Evolutionary conservation across 192 early-diverging fungal genomes (phyloP).

Genomic region (Rhizophagus sp.): DNA sequence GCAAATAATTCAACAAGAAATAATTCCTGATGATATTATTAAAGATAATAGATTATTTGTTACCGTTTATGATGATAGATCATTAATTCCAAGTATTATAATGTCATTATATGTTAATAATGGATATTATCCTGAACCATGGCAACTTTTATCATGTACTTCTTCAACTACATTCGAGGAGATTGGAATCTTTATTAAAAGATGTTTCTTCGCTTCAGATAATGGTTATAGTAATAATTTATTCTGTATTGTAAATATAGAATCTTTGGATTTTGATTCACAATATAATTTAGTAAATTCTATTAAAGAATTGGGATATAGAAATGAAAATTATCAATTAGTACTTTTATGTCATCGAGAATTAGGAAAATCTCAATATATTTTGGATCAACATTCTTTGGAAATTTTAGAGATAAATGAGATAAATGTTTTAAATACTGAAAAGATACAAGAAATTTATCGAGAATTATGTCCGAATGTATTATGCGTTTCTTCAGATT

Average conservation of each 20-base stretch:
- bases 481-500: slow-evolving; percentile 28
- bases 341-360: slow-evolving; percentile 23
- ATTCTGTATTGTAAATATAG: slow-evolving; percentile 32
- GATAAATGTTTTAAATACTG: neutral
- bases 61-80: slow-evolving; percentile 17
- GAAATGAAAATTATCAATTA: slow-evolving; percentile 3
- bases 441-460: slow-evolving; percentile 8
- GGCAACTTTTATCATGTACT: slow-evolving; percentile 28
- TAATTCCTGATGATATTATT: slow-evolving; percentile 9
- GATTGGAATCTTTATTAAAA: slow-evolving; percentile 21
- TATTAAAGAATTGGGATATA: neutral
- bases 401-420: neutral
- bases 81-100: slow-evolving; percentile 15
- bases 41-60: slow-evolving; percentile 17
- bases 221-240: too few species aligned
- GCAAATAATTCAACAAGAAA: neutral
- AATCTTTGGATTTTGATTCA: slow-evolving; percentile 26
- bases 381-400: slow-evolving; percentile 23
- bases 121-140: slow-evolving; percentile 22
- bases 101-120: slow-evolving; percentile 31
- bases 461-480: slow-evolving; percentile 24
- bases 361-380: slow-evolving; percentile 18
- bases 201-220: slow-evolving; percentile 26
- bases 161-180: slow-evolving; percentile 30
- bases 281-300: slow-evolving; percentile 29